Evolutionary conservation across 83 land plant genomes (phyloP), one percentile per base, ranked within the genome.

Genomic region (Diphasiastrum complanatum): DNA sequence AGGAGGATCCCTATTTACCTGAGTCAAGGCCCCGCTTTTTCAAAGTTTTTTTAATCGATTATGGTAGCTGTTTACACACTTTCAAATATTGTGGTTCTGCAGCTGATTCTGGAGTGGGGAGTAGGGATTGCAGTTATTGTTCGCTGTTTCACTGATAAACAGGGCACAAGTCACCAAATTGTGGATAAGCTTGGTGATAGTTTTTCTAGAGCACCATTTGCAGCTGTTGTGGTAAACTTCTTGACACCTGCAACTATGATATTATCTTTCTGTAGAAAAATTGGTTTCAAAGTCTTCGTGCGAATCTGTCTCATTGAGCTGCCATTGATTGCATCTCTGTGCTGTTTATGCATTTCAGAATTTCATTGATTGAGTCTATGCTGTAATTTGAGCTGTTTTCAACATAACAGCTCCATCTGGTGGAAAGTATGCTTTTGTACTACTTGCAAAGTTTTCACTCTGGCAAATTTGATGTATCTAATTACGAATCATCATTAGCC

Each of bases 31-130:
- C 3, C 41, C 19, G 11, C 19, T 19, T 8, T 5, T 23, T 55
- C 38, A 8, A 26, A 25, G 59, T 24, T 31, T 10, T 4, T 31
- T 26, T 26, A 38, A 55, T 26, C 12, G 5, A 6, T 4, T 27
- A 31, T 55, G 35, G 8, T 26, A 25, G 38, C 14, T 14, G 8
- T 38, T 8, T 38, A 38, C 8, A 38, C 8, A 8, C 12, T 38
- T 38, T 38, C 8, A 14, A 8, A 8, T 38, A 8, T 38, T 38
- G 58, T 6, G n/a, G 20, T 27, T 6, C 4, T 48, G 45, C 76
- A 92, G 98, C 88, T 92, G 65, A 77, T 71, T 36, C 67, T 92
- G 57, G 85, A 87, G 78, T 81, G 76, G 72, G 98, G 87, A 53
- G 76, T 83, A 56, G 98, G 95, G 22, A 53, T 81, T 59, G 95